A percentile compares a stretch with the other conserved stretches of the same genome.
These are phyloP conservation scores for Calendula officinalis DNA, from an alignment of 129 eudicot species.

Conservation along the genomic window DNA sequence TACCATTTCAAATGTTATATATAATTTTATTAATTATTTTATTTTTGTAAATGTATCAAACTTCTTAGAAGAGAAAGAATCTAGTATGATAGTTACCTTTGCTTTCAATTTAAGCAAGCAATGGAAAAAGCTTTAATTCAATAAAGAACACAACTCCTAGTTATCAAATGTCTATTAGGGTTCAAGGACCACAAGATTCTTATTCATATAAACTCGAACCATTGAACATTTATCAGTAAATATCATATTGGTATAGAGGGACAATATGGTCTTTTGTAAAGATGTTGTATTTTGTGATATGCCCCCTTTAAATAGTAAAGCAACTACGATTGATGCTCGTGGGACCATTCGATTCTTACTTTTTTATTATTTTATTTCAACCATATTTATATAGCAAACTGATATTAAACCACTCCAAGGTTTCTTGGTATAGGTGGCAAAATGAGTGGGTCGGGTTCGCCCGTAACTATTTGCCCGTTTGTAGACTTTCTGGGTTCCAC, in stretches of 20 bases:
- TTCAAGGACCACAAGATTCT: constrained; percentile 32
- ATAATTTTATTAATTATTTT: background rate
- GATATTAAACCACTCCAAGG: background rate
- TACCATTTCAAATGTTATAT: constrained; percentile 1
- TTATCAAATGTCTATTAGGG: constrained; percentile 13
- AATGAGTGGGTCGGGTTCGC: background rate
- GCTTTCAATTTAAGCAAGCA: constrained; percentile 37
- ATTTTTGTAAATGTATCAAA: background rate
- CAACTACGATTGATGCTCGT: background rate
- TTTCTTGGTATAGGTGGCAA: background rate
- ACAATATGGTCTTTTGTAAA: constrained; percentile 5
- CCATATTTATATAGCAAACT: background rate
- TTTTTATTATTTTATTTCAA: background rate
- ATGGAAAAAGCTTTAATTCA: constrained; percentile 20
- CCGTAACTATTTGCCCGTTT: background rate
- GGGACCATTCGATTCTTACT: constrained; percentile 9
- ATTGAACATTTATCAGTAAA: background rate
- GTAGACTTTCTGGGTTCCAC: background rate
- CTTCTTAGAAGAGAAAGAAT: constrained; percentile 15
- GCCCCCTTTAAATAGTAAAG: constrained; percentile 11
- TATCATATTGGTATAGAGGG: constrained; percentile 16
- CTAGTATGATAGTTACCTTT: constrained; percentile 16
- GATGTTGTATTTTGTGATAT: background rate
- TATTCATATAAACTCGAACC: constrained; percentile 4
- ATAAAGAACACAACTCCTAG: constrained; percentile 24